phyloP scores from a whole-genome alignment of 2,329 filamentous ascomycete genomes.

The Alternaria tenuissima region DNA sequence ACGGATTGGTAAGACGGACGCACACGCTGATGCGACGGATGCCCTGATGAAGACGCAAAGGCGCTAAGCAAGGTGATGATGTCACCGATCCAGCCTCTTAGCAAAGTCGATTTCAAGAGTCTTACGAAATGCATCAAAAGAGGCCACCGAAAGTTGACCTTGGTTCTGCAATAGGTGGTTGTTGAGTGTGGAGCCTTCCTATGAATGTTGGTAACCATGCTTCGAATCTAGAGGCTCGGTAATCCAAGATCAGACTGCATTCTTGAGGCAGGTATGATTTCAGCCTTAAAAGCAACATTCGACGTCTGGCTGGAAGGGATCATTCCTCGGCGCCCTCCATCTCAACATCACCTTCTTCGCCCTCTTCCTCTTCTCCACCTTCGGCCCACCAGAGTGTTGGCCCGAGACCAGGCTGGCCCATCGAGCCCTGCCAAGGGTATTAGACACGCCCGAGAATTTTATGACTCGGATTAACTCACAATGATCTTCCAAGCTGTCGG shows the following conservation, averaged over 20 bases:
- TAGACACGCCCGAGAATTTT: constrained; percentile 7
- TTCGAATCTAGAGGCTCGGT: accelerated
- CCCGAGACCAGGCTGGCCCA: constrained; percentile 58
- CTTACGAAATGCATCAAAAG: no score
- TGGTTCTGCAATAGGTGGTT: no score
- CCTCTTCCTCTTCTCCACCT: constrained; percentile 37
- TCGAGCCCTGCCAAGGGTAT: constrained; percentile 50
- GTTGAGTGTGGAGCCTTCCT: no score
- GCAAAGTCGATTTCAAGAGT: not conserved
- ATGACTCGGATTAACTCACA: constrained; percentile 33
- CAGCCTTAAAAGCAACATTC: no score
- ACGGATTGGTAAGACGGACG: not conserved
- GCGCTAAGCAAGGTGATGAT: constrained; percentile 4
- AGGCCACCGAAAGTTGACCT: no score
- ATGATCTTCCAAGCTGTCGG: constrained; percentile 75
- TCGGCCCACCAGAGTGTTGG: constrained; percentile 58
- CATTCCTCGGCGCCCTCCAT: constrained; percentile 38
- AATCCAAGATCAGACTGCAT: no score
- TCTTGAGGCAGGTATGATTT: no score
- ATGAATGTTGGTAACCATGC: no score
- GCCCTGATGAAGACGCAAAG: no score
- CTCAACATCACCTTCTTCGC: constrained; percentile 38
- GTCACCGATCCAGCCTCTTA: not conserved
- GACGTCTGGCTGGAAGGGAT: not conserved
- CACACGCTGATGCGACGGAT: not conserved